phyloP scores from a whole-genome alignment of 2,329 filamentous ascomycete species.

The Plectosphaerella sp. region DNA sequence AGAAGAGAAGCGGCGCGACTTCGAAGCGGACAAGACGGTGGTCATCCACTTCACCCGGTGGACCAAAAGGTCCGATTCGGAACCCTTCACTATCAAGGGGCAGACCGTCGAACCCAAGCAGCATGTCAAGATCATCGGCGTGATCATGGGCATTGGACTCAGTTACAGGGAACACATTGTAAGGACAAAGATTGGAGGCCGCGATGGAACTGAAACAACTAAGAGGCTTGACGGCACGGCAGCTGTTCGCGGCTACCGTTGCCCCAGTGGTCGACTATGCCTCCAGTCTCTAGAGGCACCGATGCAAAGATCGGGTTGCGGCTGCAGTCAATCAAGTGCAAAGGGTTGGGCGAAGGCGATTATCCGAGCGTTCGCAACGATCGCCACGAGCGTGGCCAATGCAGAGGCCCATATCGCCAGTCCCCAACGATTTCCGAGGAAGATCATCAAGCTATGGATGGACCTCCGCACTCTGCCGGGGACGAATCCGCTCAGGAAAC shows the following conservation, averaged over 20 bases:
- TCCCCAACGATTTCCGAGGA: slow-evolving; percentile 11
- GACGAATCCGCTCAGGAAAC: slow-evolving; percentile 5
- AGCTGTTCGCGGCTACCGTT: slow-evolving; percentile 17
- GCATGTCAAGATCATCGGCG: too few relatives aligned
- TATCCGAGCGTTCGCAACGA: slow-evolving; percentile 10
- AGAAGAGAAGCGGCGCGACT: too few relatives aligned
- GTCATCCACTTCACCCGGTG: too few relatives aligned
- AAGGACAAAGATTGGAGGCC: too few relatives aligned
- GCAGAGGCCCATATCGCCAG: slow-evolving; percentile 14
- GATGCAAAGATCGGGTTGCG: slow-evolving; percentile 10
- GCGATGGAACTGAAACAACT: too few relatives aligned
- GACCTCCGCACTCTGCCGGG: slow-evolving; percentile 5
- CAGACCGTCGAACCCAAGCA: too few relatives aligned
- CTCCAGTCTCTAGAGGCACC: slow-evolving; percentile 17
- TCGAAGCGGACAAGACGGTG: too few relatives aligned
- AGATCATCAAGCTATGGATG: slow-evolving; percentile 6
- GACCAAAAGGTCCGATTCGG: too few relatives aligned
- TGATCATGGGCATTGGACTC: too few relatives aligned
- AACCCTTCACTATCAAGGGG: too few relatives aligned
- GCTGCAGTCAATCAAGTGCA: slow-evolving; percentile 7
- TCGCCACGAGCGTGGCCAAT: slow-evolving; percentile 14
- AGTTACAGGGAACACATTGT: too few relatives aligned
- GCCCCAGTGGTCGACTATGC: slow-evolving; percentile 18
- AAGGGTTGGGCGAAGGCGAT: slow-evolving; percentile 12
- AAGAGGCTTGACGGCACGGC: slow-evolving; percentile 15